phyloP scores from a whole-genome alignment of 805 yeast species.

The Kodamaea lidongshanica region DNA sequence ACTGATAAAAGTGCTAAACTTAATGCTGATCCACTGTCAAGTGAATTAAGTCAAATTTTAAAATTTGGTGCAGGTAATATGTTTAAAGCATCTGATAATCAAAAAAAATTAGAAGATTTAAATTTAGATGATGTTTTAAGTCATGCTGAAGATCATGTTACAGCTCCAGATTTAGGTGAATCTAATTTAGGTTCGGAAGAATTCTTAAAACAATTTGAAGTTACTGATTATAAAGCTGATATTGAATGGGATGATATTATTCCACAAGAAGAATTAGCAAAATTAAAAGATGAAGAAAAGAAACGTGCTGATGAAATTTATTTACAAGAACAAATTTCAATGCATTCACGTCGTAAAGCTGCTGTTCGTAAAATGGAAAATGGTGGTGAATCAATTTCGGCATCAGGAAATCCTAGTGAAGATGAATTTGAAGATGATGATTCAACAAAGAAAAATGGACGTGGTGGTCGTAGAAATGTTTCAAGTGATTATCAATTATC shows the following conservation, averaged over 20 bases:
- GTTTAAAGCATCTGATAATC: slow-evolving; percentile 95
- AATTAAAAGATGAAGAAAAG: slow-evolving; percentile 87
- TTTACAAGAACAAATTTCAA: slow-evolving; percentile 81
- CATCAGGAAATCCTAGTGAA: slow-evolving; percentile 11
- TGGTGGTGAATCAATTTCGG: slow-evolving; percentile 9
- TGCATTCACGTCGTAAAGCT: slow-evolving; percentile 75
- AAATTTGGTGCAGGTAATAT: slow-evolving; percentile 98
- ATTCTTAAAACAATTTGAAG: slow-evolving; percentile 93
- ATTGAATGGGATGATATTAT: slow-evolving; percentile 99
- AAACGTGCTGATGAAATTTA: slow-evolving; percentile 79
- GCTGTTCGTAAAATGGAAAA: slow-evolving; percentile 54
- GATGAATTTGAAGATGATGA: slow-evolving; percentile 34
- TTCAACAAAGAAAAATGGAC: slow-evolving; percentile 19
- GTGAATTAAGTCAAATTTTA: slow-evolving; percentile 85
- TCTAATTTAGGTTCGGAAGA: slow-evolving; percentile 98
- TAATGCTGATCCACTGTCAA: slow-evolving; percentile 69
- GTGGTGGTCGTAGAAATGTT: slow-evolving; percentile 23
- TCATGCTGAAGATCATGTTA: slow-evolving; percentile 95
- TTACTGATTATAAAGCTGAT: slow-evolving; percentile 96
- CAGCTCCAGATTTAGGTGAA: slow-evolving; percentile 94
- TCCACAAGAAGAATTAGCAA: slow-evolving; percentile 86
- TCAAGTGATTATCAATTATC: slow-evolving; percentile 48
- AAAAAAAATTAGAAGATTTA: slow-evolving; percentile 89
- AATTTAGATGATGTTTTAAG: slow-evolving; percentile 92
- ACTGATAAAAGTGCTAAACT: slow-evolving; percentile 64